Base-by-base conservation (phyloP, 164 flowering plant species). In the Warburgia ugandensis region DNA sequence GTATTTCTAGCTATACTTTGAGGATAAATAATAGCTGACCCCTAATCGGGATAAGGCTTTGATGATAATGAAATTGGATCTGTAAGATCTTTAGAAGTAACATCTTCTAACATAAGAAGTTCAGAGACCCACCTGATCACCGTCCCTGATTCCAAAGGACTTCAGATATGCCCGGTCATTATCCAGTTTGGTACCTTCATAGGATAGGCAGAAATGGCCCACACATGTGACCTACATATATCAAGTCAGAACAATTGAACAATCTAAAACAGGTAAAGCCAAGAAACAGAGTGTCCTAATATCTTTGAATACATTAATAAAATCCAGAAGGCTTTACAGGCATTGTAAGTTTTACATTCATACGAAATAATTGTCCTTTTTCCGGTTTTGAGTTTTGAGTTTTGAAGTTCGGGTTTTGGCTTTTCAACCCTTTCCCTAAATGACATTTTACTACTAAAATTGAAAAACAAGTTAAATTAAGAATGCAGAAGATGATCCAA, bases 141-240 rank as follows among this genome's bases (percentile, higher is more conserved):
- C 95, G 72, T 90, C 95, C 58, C 58, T 77, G 60, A 90, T 70
- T 52, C 82, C 84, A 47, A 68, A 72, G 55, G 54, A 21, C 20
- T 47, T 50, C 27, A 90, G 65, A 36, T 42, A 31, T 6, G 62
- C 78, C n/a, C 59, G 68, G 53, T 84, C 87, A 29, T 32, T 52
- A 16, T 82, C 20, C 32, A 86, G 73, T 73, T 79, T 84, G 50
- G 69, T 68, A 42, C 78, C 80, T 14, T 71, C 64, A 65, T 63
- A 84, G 57, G 67, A 70, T 35, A 90, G 63, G 73, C 97, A 90
- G 64, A 90, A 90, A 59, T 81, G 94, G 4, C 84, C 95, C 97
- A 90, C 2, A 86, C 84, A 59, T 80, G 89, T 13, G 77, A 57
- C 95, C 95, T 86, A 25, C 69, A 75, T 16, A 25, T 13, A 20